Evolutionary conservation across 495 filamentous ascomycete genomes (phyloP).

Genomic region (Penicillium ochrochloron): DNA sequence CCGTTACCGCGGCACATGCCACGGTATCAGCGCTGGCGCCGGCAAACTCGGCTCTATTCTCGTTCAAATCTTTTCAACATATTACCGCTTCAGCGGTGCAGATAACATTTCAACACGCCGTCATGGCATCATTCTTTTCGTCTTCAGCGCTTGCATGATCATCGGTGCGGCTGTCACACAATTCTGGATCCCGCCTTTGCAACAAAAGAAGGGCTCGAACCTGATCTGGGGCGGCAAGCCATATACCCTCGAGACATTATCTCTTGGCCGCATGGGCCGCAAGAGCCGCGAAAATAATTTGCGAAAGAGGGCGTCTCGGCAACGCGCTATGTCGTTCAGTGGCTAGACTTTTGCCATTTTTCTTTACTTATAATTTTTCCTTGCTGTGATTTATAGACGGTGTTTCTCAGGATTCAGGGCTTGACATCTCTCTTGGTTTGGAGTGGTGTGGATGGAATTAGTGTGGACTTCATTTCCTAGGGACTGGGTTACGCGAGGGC

Average conservation of each 20-base stretch:
- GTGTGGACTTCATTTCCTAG: neutral
- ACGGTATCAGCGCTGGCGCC: conserved; percentile 58
- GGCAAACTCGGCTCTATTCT: conserved; percentile 65
- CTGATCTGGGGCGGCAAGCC: conserved; percentile 46
- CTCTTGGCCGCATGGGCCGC: conserved; percentile 43
- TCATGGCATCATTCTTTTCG: conserved; percentile 49
- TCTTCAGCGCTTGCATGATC: conserved; percentile 54
- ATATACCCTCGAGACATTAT: conserved; percentile 48
- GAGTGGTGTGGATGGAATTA: neutral
- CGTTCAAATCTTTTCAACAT: conserved; percentile 56
- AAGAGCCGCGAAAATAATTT: conserved; percentile 44
- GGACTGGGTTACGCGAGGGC: neutral
- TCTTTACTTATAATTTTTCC: neutral
- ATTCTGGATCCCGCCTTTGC: conserved; percentile 49
- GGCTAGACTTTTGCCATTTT: conserved; percentile 3
- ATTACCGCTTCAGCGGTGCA: conserved; percentile 46
- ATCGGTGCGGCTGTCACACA: conserved; percentile 51
- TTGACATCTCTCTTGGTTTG: neutral
- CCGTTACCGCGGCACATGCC: conserved; percentile 60
- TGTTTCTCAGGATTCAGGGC: neutral
- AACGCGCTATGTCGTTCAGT: conserved; percentile 30
- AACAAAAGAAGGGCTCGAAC: conserved; percentile 32
- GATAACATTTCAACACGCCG: conserved; percentile 40
- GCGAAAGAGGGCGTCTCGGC: conserved; percentile 27
- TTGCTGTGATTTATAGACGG: conserved; percentile 6